Conservation (phyloP, 2,329 filamentous ascomycete genomes). For the Thelonectria blattea region DNA sequence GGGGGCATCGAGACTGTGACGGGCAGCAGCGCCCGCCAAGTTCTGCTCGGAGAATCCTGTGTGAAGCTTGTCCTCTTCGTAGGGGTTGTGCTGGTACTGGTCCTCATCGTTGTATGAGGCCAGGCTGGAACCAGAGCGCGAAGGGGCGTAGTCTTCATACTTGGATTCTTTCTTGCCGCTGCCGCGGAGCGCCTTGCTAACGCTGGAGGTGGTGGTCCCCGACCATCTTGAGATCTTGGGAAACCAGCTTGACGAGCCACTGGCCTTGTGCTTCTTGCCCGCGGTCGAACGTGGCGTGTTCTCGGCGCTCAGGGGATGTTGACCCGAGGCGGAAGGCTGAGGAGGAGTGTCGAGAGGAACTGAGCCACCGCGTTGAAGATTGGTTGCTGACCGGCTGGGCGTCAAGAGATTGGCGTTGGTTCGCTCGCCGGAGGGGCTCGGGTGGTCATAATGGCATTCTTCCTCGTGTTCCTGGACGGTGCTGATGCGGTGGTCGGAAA, state of each 20-base stretch:
- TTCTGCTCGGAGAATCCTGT: conserved; percentile 62
- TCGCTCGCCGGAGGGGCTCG: conserved; percentile 48
- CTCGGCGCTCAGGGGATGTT: conserved; percentile 67
- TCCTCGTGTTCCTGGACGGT: conserved; percentile 87
- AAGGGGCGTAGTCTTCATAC: conserved; percentile 66
- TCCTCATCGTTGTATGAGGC: conserved; percentile 67
- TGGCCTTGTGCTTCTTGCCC: conserved; percentile 89
- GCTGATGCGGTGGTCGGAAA: conserved; percentile 83
- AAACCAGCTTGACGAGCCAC: conserved; percentile 77
- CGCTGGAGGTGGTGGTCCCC: conserved; percentile 90
- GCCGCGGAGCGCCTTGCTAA: conserved; percentile 77
- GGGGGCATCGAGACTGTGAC: conserved; percentile 35
- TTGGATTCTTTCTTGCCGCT: conserved; percentile 66
- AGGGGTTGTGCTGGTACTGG: conserved; percentile 58
- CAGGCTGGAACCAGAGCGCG: conserved; percentile 79
- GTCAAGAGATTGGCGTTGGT: conserved; percentile 63
- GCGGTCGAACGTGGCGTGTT: conserved; percentile 69
- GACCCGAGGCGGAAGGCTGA: conserved; percentile 49
- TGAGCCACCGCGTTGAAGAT: conserved; percentile 56
- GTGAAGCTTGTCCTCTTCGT: conserved; percentile 66
- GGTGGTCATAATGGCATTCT: conserved; percentile 65
- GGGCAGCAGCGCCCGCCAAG: conserved; percentile 40
- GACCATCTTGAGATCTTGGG: conserved; percentile 98
- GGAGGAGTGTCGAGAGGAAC: conserved; percentile 65
- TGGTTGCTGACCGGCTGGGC: conserved; percentile 56